phyloP scores from a whole-genome alignment of 1,139 yeast genomes.

The Groenewaldozyma sp. region DNA sequence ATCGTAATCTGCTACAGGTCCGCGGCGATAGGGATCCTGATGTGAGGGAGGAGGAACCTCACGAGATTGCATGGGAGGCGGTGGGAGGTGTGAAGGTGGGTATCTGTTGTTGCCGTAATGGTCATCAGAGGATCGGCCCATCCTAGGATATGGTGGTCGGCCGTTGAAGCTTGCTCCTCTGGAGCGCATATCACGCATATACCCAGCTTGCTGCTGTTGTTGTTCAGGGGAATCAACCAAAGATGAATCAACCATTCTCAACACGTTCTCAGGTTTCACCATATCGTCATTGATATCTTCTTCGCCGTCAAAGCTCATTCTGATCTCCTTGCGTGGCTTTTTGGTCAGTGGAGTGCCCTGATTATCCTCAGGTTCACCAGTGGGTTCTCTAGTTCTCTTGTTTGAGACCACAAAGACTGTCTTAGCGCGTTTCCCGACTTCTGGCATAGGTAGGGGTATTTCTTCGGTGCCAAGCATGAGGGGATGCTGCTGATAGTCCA shows the following conservation, averaged over 20 bases:
- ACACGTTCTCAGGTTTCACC: conserved; percentile 29
- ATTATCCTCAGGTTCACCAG: conserved; percentile 16
- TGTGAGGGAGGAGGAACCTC: not conserved
- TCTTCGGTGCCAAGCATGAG: conserved; percentile 3
- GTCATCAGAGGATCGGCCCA: not conserved
- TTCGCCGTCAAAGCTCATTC: conserved; percentile 20
- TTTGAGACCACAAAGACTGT: not conserved
- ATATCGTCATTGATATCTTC: conserved; percentile 24
- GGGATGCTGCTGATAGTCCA: not conserved
- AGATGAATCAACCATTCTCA: conserved; percentile 34
- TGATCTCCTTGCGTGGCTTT: conserved; percentile 18
- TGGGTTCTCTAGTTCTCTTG: conserved; percentile 17
- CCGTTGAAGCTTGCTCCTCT: no score
- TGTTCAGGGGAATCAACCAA: conserved; percentile 31
- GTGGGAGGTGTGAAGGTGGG: no score
- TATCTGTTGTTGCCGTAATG: conserved; percentile 1
- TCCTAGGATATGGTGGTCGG: not conserved
- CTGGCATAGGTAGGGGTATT: conserved; percentile 3
- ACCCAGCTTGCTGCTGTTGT: not conserved
- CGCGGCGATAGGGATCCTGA: not conserved
- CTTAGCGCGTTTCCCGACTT: not conserved
- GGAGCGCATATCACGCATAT: not conserved
- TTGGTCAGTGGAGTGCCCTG: conserved; percentile 11
- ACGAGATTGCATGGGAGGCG: no score
- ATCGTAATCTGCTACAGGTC: not conserved